Evolutionary conservation across 2,329 filamentous ascomycete species (phyloP).

Genomic region (Xylariaceae sp.): DNA sequence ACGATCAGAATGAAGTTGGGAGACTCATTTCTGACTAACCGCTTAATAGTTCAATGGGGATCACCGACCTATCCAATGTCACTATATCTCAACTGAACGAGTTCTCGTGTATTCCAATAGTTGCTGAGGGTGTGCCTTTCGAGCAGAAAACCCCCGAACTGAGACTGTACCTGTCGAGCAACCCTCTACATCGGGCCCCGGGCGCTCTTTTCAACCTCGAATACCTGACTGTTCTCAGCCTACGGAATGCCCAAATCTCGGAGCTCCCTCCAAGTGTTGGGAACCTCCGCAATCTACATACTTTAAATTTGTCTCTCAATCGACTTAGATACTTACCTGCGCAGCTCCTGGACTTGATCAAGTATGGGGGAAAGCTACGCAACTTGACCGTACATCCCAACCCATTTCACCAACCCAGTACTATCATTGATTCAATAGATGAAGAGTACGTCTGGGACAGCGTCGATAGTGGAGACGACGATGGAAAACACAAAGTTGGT

Average conservation of each 20-base stretch:
- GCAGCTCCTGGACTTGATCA: constrained; percentile 57
- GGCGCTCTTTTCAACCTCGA: constrained; percentile 57
- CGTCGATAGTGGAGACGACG: too few relatives aligned
- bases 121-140: constrained; percentile 55
- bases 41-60: constrained; percentile 35
- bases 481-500: too few relatives aligned
- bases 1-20: too few relatives aligned
- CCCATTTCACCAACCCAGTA: constrained; percentile 43
- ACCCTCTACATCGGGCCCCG: constrained; percentile 53
- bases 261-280: constrained; percentile 58
- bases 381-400: constrained; percentile 59
- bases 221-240: constrained; percentile 59
- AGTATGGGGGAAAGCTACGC: constrained; percentile 38
- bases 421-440: neutral
- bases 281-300: constrained; percentile 52
- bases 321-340: constrained; percentile 55
- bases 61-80: constrained; percentile 51
- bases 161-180: constrained; percentile 58
- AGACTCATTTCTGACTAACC: neutral
- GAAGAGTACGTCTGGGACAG: too few relatives aligned
- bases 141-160: constrained; percentile 54
- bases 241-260: constrained; percentile 59
- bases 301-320: constrained; percentile 65
- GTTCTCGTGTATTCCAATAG: constrained; percentile 49
- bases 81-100: constrained; percentile 53